Percentiles rank a stretch among this genome's conserved stretches.
Evolutionary conservation across 345 rosid species (phyloP).

Genomic region (Carallia brachiata): DNA sequence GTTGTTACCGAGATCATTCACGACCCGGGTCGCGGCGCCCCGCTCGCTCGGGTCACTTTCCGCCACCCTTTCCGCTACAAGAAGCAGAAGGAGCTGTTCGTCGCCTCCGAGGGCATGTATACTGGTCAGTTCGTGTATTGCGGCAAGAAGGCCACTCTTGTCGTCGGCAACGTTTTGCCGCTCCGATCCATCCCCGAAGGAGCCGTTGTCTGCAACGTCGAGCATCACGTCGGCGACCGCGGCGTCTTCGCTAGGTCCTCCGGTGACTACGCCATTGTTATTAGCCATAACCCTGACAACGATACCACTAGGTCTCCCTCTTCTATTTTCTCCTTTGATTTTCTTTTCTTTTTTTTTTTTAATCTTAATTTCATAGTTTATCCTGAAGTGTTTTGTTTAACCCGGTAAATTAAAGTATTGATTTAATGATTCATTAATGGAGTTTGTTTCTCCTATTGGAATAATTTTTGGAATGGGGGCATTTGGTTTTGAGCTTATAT

Average conservation of each 20-base stretch:
- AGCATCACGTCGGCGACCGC: slow-evolving; percentile 22
- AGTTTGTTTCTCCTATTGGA: too few relatives aligned
- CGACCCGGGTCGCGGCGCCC: slow-evolving; percentile 30
- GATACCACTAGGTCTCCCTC: slow-evolving; percentile 10
- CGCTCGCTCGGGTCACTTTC: slow-evolving; percentile 23
- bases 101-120: slow-evolving; percentile 30
- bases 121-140: slow-evolving; percentile 27
- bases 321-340: not conserved
- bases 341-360: not conserved
- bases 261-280: slow-evolving; percentile 19
- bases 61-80: slow-evolving; percentile 25
- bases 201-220: slow-evolving; percentile 27
- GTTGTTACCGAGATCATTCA: slow-evolving; percentile 28
- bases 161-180: slow-evolving; percentile 26
- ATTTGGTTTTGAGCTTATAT: too few relatives aligned
- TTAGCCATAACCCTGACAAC: slow-evolving; percentile 19
- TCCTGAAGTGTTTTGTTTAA: too few relatives aligned
- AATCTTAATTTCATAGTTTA: not conserved
- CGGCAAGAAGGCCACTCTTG: slow-evolving; percentile 25
- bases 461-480: too few relatives aligned
- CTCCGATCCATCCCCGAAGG: slow-evolving; percentile 26
- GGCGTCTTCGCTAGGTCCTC: slow-evolving; percentile 14
- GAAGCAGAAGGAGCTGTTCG: slow-evolving; percentile 32
- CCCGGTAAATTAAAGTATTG: not conserved
- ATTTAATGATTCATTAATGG: not conserved